Conservation (phyloP, 768 basidiomycete species). For the Auriculariales sp. region DNA sequence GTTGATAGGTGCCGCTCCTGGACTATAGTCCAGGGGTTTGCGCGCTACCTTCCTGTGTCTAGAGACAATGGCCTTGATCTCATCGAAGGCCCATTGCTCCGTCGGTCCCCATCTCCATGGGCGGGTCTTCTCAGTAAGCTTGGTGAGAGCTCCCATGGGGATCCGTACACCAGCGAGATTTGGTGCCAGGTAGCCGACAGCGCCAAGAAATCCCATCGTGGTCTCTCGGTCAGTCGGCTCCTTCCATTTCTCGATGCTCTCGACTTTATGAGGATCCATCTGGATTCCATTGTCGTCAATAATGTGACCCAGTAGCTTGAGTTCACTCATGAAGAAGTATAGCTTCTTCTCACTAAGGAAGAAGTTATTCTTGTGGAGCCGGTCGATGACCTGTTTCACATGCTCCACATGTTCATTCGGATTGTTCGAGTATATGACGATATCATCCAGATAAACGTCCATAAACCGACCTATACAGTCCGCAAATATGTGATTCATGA, state of each 20-base stretch:
- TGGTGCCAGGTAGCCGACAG: conserved; percentile 17
- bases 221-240: conserved; percentile 17
- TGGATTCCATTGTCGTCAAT: conserved; percentile 23
- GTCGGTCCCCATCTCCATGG: neutral
- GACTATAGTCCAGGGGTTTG: conserved; percentile 7
- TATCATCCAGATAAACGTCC: conserved; percentile 22
- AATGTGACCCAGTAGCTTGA: conserved; percentile 19
- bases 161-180: neutral
- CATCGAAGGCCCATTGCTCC: conserved; percentile 4
- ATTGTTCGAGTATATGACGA: conserved; percentile 19
- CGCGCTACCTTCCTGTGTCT: neutral
- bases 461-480: conserved; percentile 17
- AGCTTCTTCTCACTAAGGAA: conserved; percentile 24
- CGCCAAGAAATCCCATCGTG: conserved; percentile 20
- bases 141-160: neutral
- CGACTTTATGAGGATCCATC: conserved; percentile 32
- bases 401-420: conserved; percentile 17
- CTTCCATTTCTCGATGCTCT: conserved; percentile 18
- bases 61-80: conserved; percentile 3
- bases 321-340: conserved; percentile 14
- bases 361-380: conserved; percentile 18
- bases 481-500: conserved; percentile 28
- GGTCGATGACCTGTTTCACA: conserved; percentile 18
- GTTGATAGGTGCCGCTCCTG: conserved; percentile 12
- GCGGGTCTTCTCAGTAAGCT: neutral